Percentiles rank a stretch among this genome's conserved stretches.
These are phyloP conservation scores for Xylaria nigripes DNA, from an alignment of 495 filamentous ascomycete genomes.

Conservation along the genomic window DNA sequence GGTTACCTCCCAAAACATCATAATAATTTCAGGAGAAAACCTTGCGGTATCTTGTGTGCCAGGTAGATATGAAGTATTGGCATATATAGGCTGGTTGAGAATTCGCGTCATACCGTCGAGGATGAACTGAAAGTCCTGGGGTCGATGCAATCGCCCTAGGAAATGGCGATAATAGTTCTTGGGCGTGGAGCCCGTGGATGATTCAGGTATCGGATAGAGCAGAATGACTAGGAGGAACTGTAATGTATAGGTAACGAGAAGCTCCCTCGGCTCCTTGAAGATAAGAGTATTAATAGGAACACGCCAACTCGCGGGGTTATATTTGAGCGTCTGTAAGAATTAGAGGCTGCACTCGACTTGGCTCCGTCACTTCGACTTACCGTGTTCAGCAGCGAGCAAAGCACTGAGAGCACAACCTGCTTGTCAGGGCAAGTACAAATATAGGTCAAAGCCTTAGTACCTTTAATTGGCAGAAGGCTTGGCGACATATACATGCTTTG, in stretches of 20 bases:
- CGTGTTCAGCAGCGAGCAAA: constrained; percentile 95
- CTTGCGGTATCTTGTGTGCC: constrained; percentile 72
- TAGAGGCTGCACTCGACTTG: constrained; percentile 8
- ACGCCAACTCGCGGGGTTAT: constrained; percentile 90
- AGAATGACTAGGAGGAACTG: constrained; percentile 84
- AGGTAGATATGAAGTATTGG: constrained; percentile 79
- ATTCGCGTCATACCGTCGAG: constrained; percentile 93
- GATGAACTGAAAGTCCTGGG: constrained; percentile 96
- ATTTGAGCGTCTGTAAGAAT: constrained; percentile 71
- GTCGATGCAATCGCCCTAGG: constrained; percentile 80
- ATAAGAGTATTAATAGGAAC: constrained; percentile 93
- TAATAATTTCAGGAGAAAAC: constrained; percentile 93
- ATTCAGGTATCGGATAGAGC: constrained; percentile 85
- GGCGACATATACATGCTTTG: constrained; percentile 91
- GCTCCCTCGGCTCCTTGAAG: constrained; percentile 87
- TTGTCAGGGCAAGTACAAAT: constrained; percentile 80
- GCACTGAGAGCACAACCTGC: constrained; percentile 75
- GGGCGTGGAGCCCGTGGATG: constrained; percentile 44
- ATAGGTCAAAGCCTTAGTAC: constrained; percentile 82
- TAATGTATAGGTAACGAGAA: constrained; percentile 83
- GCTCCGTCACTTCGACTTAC: constrained; percentile 41
- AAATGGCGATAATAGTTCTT: constrained; percentile 95
- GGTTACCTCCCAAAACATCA: constrained; percentile 95
- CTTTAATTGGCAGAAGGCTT: constrained; percentile 73
- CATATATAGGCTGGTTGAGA: constrained; percentile 85